Evolutionary conservation across 805 yeast species (phyloP).

Genomic region (Starmerella floris): DNA sequence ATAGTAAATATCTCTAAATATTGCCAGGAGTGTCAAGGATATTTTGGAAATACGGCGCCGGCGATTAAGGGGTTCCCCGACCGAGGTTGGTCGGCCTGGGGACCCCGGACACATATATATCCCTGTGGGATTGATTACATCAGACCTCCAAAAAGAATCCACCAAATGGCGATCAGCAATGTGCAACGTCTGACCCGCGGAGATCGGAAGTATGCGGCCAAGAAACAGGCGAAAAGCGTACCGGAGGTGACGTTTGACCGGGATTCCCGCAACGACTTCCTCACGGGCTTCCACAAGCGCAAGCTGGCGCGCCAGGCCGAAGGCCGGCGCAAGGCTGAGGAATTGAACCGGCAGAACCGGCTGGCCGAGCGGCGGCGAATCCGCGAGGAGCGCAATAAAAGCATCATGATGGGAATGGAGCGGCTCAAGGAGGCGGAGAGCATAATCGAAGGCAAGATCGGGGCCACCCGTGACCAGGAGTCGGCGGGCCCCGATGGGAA

Average conservation of each 20-base stretch:
- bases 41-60: too few relatives aligned
- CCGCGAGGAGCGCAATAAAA: conserved; percentile 57
- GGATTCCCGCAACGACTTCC: conserved; percentile 49
- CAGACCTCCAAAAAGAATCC: background rate
- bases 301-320: conserved; percentile 77
- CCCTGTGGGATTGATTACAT: too few relatives aligned
- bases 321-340: conserved; percentile 63
- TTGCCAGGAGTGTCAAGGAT: too few relatives aligned
- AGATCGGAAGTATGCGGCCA: conserved; percentile 64
- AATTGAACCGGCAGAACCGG: conserved; percentile 57
- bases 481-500: background rate
- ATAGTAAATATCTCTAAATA: too few relatives aligned
- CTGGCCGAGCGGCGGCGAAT: conserved; percentile 62
- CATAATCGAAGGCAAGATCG: conserved; percentile 25
- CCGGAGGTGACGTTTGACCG: conserved; percentile 78
- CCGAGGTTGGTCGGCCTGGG: too few relatives aligned
- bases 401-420: conserved; percentile 49
- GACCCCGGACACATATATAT: too few relatives aligned
- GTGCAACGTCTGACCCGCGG: conserved; percentile 74
- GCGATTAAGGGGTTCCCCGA: too few relatives aligned
- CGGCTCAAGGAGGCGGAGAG: conserved; percentile 40
- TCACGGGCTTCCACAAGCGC: conserved; percentile 93
- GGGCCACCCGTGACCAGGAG: conserved; percentile 21
- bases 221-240: conserved; percentile 46
- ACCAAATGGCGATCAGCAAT: conserved; percentile 31